Evolutionary conservation across 371 early-diverging fungal species (phyloP).

Genomic region (Syncephalis fuscata): DNA sequence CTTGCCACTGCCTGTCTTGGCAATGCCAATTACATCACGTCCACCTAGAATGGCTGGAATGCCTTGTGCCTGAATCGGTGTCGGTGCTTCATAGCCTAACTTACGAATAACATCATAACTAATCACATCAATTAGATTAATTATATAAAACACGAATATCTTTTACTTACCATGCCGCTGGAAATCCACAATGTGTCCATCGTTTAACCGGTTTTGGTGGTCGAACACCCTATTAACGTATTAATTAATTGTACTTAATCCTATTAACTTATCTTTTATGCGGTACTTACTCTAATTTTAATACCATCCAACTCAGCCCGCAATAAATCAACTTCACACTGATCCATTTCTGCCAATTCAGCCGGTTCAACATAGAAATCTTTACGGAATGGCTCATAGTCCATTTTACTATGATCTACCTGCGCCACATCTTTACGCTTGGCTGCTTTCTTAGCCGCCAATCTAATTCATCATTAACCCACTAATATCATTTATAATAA

Average conservation of each 20-base stretch:
- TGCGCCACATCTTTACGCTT: slow-evolving; percentile 86
- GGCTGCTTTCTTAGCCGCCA: slow-evolving; percentile 23
- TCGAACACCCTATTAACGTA: slow-evolving; percentile 32
- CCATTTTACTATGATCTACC: slow-evolving; percentile 74
- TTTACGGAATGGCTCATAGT: slow-evolving; percentile 83
- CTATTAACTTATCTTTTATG: neutral
- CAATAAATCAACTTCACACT: slow-evolving; percentile 68
- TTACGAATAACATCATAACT: slow-evolving; percentile 58
- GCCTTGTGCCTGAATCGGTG: slow-evolving; percentile 94
- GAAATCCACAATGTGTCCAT: slow-evolving; percentile 94
- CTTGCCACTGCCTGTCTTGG: slow-evolving; percentile 99
- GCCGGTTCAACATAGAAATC: slow-evolving; percentile 94
- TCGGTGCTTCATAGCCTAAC: slow-evolving; percentile 71
- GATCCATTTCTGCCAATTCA: slow-evolving; percentile 65
- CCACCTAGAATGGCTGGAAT: slow-evolving; percentile 97
- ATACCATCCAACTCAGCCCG: slow-evolving; percentile 84
- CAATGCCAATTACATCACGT: slow-evolving; percentile 95
- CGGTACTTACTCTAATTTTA: slow-evolving; percentile 52
- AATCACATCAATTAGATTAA: neutral
- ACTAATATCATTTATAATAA: neutral
- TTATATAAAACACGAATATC: neutral
- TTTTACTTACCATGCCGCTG: slow-evolving; percentile 26
- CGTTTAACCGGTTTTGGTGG: slow-evolving; percentile 88
- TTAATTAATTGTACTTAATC: neutral
- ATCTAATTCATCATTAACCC: slow-evolving; percentile 15